Base-by-base conservation (phyloP, 768 basidiomycete species). In the Lactifluus hygrophoroides region DNA sequence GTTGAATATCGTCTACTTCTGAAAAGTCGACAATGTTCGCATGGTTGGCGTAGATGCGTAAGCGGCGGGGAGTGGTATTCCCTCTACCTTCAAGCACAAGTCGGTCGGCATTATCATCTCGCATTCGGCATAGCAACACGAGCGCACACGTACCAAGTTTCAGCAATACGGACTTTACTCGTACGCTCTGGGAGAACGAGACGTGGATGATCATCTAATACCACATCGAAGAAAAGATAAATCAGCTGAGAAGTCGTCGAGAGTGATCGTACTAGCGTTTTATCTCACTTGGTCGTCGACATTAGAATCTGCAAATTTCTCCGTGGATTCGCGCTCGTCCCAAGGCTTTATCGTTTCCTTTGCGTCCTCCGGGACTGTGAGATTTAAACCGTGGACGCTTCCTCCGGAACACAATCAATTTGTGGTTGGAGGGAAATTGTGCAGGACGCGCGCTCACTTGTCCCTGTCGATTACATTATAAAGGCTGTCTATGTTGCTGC, bases 171-270 rank as follows among this genome's bases (percentile, higher is more conserved):
- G 90, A 89, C 59, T 81, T 81, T 43, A 93, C 69, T 46, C 88
- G 77, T 25, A 92, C 90, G 65, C 84, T 86, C 68, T 90, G 79
- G 0, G 77, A 78, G 74, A 93, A 93, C 0, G 90, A 88, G 48
- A 93, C 71, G 69, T 90, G 88, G 59, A 93, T 76, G 66, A 92
- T 85, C 55, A 91, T 75, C 90, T 92, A n/a, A n/a, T n/a, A n/a
- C n/a, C n/a, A n/a, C n/a, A n/a, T n/a, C n/a, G n/a, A n/a, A n/a
- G n/a, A n/a, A n/a, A n/a, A n/a, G n/a, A 28, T 2, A 21, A 3
- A 40, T 60, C 49, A 60, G 58, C 42, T 5, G 44, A n/a, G 16
- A 21, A n/a, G 13, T 28, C 50, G 7, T 37, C n/a, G 19, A 6
- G 46, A 4, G 27, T 5, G 6, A 9, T 11, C 21, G 8, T 8